Conservation (phyloP, 495 filamentous ascomycete species). For the Evernia prunastri region DNA sequence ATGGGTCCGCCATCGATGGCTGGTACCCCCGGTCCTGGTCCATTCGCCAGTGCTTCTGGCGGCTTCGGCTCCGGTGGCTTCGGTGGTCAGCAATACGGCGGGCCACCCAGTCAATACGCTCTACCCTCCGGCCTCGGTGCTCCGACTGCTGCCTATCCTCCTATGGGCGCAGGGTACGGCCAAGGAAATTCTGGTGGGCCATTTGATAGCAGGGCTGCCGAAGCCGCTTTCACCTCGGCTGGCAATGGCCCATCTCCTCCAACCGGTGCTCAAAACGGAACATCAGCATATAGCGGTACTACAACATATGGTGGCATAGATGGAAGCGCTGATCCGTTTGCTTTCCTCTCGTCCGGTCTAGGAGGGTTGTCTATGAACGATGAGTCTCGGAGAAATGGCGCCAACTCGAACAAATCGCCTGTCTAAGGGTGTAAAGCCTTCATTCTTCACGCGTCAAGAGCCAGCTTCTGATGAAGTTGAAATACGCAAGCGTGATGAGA, state of each 20-base stretch:
- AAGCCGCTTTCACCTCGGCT: constrained; percentile 85
- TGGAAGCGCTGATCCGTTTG: constrained; percentile 72
- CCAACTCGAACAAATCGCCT: constrained; percentile 58
- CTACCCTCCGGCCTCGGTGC: constrained; percentile 85
- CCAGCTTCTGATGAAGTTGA: background rate
- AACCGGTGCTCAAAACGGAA: constrained; percentile 48
- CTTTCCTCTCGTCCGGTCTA: constrained; percentile 78
- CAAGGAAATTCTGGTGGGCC: constrained; percentile 75
- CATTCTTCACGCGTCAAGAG: background rate
- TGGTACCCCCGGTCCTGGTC: constrained; percentile 75
- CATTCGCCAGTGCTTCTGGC: constrained; percentile 63
- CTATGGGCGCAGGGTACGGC: constrained; percentile 65
- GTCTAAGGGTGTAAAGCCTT: constrained; percentile 37
- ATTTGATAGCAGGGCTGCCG: constrained; percentile 87
- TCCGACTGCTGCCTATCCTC: constrained; percentile 67
- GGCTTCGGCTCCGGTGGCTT: constrained; percentile 66
- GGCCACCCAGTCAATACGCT: constrained; percentile 81
- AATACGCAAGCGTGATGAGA: background rate
- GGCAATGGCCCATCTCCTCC: constrained; percentile 59
- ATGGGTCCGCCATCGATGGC: constrained; percentile 74
- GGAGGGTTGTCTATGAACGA: constrained; percentile 75
- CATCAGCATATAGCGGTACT: constrained; percentile 37
- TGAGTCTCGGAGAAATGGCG: constrained; percentile 76
- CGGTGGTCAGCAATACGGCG: constrained; percentile 81
- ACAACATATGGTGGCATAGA: constrained; percentile 50